A percentile compares a stretch with the other conserved stretches of the same genome.
Evolutionary conservation across 2,329 filamentous ascomycete genomes (phyloP).

Genomic region (Coccinonectria pachysandricola): DNA sequence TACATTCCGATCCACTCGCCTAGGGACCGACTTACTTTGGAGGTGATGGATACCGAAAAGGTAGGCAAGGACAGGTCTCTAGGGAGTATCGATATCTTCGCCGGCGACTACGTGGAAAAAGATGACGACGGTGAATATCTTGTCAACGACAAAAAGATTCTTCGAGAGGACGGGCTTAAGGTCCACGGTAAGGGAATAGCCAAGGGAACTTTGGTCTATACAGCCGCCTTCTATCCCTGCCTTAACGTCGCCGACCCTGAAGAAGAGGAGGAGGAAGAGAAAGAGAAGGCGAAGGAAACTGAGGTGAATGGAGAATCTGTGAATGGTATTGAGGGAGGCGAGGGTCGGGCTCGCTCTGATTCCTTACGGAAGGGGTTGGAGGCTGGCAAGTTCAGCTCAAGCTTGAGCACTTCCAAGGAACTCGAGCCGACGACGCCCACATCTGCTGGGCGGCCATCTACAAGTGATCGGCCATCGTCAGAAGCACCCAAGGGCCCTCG

Average conservation of each 20-base stretch:
- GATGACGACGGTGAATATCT: conserved; percentile 72
- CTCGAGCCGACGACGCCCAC: conserved; percentile 23
- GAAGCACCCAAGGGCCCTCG: conserved; percentile 49
- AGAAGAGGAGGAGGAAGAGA: conserved; percentile 57
- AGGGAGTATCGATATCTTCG: conserved; percentile 67
- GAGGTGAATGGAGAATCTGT: conserved; percentile 7
- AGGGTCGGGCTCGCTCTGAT: conserved; percentile 12
- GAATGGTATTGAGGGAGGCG: conserved; percentile 7
- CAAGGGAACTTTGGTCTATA: conserved; percentile 77
- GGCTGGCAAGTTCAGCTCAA: conserved; percentile 35
- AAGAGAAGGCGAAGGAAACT: conserved; percentile 20
- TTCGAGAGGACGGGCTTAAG: conserved; percentile 57
- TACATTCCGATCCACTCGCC: conserved; percentile 83
- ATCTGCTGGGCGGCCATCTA: conserved; percentile 37
- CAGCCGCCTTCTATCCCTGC: conserved; percentile 80
- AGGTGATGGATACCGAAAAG: conserved; percentile 95
- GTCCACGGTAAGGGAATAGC: conserved; percentile 61
- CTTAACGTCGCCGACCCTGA: conserved; percentile 83
- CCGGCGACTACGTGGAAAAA: conserved; percentile 69
- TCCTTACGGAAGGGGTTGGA: too few species aligned
- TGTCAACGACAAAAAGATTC: conserved; percentile 64
- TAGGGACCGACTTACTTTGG: conserved; percentile 74
- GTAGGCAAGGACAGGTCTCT: conserved; percentile 84
- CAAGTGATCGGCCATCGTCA: conserved; percentile 16
- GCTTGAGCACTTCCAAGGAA: conserved; percentile 21